These are phyloP conservation scores for Pinus albicaulis DNA, from an alignment of 75 land plant genomes.

Conservation along the genomic window DNA sequence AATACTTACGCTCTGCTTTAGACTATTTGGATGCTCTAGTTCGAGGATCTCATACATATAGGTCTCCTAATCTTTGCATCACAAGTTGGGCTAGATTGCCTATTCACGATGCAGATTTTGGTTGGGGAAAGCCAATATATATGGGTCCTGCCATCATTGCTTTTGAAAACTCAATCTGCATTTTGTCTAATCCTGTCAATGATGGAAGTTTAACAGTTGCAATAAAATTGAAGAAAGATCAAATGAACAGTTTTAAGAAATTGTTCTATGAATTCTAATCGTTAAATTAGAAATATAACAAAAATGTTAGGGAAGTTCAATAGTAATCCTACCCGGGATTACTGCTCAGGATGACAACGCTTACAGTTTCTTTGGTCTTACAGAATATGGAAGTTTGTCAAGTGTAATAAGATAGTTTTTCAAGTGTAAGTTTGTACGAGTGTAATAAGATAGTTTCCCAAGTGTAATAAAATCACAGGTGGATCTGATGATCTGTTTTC, in stretches of 20 bases:
- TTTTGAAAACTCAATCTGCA: slow-evolving; percentile 42
- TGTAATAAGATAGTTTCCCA: too few relatives aligned
- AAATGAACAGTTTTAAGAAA: slow-evolving; percentile 53
- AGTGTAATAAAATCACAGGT: too few relatives aligned
- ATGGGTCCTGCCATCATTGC: too few relatives aligned
- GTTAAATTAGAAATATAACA: not conserved
- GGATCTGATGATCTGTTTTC: too few relatives aligned
- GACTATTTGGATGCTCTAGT: slow-evolving; percentile 51
- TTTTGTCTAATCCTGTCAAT: slow-evolving; percentile 44
- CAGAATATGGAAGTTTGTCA: too few relatives aligned
- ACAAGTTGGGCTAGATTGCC: slow-evolving; percentile 61
- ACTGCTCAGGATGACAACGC: too few relatives aligned
- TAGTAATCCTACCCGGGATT: too few relatives aligned
- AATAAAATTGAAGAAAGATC: slow-evolving; percentile 47
- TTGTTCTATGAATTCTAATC: slow-evolving; percentile 26
- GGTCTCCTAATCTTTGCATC: slow-evolving; percentile 8
- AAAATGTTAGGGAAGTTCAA: too few relatives aligned
- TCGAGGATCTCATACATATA: slow-evolving; percentile 51
- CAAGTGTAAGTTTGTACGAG: too few relatives aligned
- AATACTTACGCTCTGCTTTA: slow-evolving; percentile 33
- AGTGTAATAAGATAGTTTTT: too few relatives aligned
- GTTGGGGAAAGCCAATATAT: too few relatives aligned
- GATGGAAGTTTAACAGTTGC: slow-evolving; percentile 65
- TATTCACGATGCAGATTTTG: slow-evolving; percentile 42
- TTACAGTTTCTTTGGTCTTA: too few relatives aligned